Base-by-base conservation (phyloP, 2,329 filamentous ascomycete species). In the Helminthosporium solani region DNA sequence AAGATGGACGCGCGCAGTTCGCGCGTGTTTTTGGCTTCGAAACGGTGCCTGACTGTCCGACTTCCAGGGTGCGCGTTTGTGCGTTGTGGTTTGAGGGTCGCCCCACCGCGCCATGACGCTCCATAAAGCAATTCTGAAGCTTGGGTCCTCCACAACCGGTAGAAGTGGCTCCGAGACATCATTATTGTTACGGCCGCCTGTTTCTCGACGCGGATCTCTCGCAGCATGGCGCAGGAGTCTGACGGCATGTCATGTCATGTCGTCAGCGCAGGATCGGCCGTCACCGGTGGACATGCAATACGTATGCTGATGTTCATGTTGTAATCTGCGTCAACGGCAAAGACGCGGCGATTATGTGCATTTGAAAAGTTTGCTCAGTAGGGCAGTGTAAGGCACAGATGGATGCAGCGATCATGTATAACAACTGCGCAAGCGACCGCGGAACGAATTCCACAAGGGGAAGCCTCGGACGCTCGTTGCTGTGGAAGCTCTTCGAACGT, bases 361-460 rank as follows among this genome's bases (percentile, higher is more conserved):
- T 31, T 52, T 52, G 47, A 49, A 49, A 58, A 63, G 63, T 66
- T 66, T 66, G 63, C 64, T 63, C 47, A 25, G 54, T 53, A 56
- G 48, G 59, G 51, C 25, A 15, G 42, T 31, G 60, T 28, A 42
- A 36, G 25, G 47, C 40, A 38, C 23, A 61, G 52, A 54, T 45
- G 48, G 40, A 55, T 60, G 56, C 46, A 31, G 60, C 62, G 56
- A 23, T 53, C 49, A 44, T 49, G 57, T 56, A 56, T n/a, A n/a
- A n/a, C n/a, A 50, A 35, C 50, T 46, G 47, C 44, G 49, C 31
- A 57, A 56, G 44, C 46, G 33, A 61, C 54, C 35, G 42, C 40
- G n/a, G 35, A 12, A 5, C 33, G 25, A 27, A 7, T 7, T 40
- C 42, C 47, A 37, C 40, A 44, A 42, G 33, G 56, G 47, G 50